Percentiles rank a stretch among this genome's conserved stretches.
Conservation (phyloP, 495 filamentous ascomycete species). For the Neurospora sp. region DNA sequence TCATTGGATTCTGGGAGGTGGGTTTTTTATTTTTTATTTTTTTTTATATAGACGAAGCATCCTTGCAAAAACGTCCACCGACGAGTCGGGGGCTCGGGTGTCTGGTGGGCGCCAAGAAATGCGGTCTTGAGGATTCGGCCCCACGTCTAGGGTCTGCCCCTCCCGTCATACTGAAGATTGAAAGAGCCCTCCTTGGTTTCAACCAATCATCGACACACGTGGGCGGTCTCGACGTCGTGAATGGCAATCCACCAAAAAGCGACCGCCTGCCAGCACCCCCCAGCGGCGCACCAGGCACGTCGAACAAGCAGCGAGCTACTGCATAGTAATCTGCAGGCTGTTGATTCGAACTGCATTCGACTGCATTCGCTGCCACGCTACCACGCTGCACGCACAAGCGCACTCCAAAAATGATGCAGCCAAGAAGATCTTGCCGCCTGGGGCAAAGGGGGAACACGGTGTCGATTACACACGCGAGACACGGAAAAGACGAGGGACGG, state of each 20-base stretch:
- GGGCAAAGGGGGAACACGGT: not conserved
- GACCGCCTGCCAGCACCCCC: not conserved
- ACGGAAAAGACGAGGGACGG: not conserved
- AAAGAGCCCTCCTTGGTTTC: not conserved
- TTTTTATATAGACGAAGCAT: not conserved
- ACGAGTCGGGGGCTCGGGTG: not conserved
- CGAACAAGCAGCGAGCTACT: not conserved
- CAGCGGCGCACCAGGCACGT: not conserved
- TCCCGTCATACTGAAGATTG: too few species aligned
- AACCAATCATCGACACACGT: constrained; percentile 14
- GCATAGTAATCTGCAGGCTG: constrained; percentile 1
- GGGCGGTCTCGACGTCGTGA: not conserved
- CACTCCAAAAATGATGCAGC: not conserved
- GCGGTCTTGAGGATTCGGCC: not conserved
- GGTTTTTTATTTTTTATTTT: not conserved
- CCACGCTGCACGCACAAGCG: not conserved
- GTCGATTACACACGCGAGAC: too few species aligned
- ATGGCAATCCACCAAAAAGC: constrained; percentile 3
- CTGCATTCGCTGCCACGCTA: not conserved
- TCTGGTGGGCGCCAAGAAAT: not conserved
- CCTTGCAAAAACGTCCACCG: not conserved
- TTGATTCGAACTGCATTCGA: not conserved
- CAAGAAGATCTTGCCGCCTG: not conserved
- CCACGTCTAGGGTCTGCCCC: not conserved
- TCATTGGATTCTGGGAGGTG: not conserved